These are phyloP conservation scores for Elaeagnus macrophylla DNA, from an alignment of 306 rosid species.

Conservation along the genomic window DNA sequence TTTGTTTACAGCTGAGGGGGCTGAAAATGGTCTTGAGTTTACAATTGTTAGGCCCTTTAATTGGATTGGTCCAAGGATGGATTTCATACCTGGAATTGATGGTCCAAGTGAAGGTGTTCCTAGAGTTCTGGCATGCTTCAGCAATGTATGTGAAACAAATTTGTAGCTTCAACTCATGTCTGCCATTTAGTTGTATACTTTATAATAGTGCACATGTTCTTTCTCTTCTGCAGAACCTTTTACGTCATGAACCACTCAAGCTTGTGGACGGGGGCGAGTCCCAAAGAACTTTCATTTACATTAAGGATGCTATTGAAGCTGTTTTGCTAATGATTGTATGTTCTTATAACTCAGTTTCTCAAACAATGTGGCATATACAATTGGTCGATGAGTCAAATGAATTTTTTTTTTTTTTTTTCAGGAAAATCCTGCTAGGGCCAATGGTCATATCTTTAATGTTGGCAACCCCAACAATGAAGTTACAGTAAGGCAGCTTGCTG, in stretches of 20 bases:
- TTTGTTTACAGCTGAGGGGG: conserved; percentile 69
- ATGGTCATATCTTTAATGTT: conserved; percentile 81
- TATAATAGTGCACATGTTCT: conserved; percentile 13
- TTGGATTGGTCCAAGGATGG: conserved; percentile 98
- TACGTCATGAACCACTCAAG: conserved; percentile 85
- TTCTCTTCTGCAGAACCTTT: conserved; percentile 58
- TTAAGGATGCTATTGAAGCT: conserved; percentile 91
- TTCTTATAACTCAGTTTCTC: background rate
- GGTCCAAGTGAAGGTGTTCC: conserved; percentile 99
- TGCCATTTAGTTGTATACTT: conserved; percentile 1
- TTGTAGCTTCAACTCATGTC: background rate
- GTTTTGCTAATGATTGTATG: conserved; percentile 84
- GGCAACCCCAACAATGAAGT: conserved; percentile 97
- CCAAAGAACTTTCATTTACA: conserved; percentile 82
- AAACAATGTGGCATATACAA: background rate
- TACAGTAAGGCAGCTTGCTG: conserved; percentile 92
- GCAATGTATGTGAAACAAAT: conserved; percentile 44
- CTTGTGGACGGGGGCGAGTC: conserved; percentile 94
- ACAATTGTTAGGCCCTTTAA: conserved; percentile 90
- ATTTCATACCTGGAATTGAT: conserved; percentile 92
- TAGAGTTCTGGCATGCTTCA: conserved; percentile 88
- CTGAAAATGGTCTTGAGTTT: conserved; percentile 80
- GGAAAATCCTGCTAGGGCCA: conserved; percentile 92
- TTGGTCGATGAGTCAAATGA: too few relatives aligned
- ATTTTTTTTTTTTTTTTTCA: conserved; percentile 16